Base-by-base conservation (phyloP, 2,329 filamentous ascomycete species). In the Botryotinia convoluta region DNA sequence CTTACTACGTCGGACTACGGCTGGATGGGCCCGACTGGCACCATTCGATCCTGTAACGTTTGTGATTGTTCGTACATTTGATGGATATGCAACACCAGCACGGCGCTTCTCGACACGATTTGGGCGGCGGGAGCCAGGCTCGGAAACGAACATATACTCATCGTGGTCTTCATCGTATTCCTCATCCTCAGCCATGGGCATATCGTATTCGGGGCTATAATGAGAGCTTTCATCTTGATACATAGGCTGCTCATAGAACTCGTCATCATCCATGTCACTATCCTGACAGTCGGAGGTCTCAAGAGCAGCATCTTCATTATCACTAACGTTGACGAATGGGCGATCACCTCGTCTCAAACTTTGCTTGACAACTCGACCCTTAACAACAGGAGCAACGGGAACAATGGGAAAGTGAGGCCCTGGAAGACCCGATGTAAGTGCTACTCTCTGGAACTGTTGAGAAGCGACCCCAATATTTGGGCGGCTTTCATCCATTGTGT, bases 291-390 rank as follows among this genome's bases (percentile, higher is more conserved):
- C 65, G 2, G 48, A 69, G n/a, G 10, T 51, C 18, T 54, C 63
- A 26, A 60, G 22, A 51, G 18, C 32, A 14, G 29, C 44, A 61
- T n/a, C 51, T 26, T 61, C 63, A 6, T 39, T n/a, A 5, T 69
- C 39, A n/a, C 65, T 16, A 26, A 22, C 37, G 29, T 20, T 20
- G 18, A 35, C 12, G 1, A 32, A 42, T 32, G 9, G n/a, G 3
- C 26, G 35, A 42, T 51, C 45, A 44, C 51, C 39, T 12, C 63
- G 65, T 59, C 37, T 37, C 65, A 32, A 18, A 42, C 35, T 48
- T 45, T 65, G 72, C 44, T 57, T 71, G 59, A 73, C 69, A 32
- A 73, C 26, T 65, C 68, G 72, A 39, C 60, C 60, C 10, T 65
- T n/a, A n/a, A 73, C 60, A 32, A 8, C 12, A 14, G 65, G 65